A percentile compares a stretch with the other conserved stretches of the same genome.
Conservation (phyloP, 2,329 filamentous ascomycete species). For the Thermothelomyces thermophilus region DNA sequence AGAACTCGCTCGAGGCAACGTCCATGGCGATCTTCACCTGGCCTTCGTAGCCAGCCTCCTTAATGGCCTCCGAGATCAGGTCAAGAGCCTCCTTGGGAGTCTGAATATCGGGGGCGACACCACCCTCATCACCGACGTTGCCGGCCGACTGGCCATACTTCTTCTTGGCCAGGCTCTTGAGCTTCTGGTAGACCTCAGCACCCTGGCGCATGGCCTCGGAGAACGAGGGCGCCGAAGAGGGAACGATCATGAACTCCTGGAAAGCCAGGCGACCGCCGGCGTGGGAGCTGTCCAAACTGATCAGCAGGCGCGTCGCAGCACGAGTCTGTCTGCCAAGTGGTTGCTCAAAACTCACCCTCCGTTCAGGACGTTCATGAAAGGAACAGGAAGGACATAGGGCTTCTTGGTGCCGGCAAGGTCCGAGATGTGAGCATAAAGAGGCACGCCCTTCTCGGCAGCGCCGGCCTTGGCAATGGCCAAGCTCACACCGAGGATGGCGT, state of each 20-base stretch:
- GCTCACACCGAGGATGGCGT: slow-evolving; percentile 80
- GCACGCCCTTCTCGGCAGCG: slow-evolving; percentile 80
- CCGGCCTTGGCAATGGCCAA: slow-evolving; percentile 82
- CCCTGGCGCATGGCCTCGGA: slow-evolving; percentile 94
- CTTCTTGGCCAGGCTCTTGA: slow-evolving; percentile 97
- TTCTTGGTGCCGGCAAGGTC: slow-evolving; percentile 86
- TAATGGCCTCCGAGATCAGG: slow-evolving; percentile 90
- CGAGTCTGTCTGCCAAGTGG: background rate
- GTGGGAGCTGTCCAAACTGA: slow-evolving; percentile 59
- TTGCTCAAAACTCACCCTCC: slow-evolving; percentile 46
- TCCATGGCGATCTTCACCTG: slow-evolving; percentile 99
- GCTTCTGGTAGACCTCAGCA: slow-evolving; percentile 95
- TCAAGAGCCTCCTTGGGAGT: slow-evolving; percentile 93
- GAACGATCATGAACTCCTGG: slow-evolving; percentile 96
- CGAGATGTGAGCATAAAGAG: slow-evolving; percentile 82
- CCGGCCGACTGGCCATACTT: slow-evolving; percentile 98
- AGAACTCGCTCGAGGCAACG: slow-evolving; percentile 98
- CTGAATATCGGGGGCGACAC: slow-evolving; percentile 98
- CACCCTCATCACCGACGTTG: slow-evolving; percentile 99
- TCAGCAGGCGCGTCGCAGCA: slow-evolving; percentile 29
- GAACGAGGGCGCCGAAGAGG: slow-evolving; percentile 79
- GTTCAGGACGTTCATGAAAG: slow-evolving; percentile 92
- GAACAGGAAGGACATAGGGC: slow-evolving; percentile 82
- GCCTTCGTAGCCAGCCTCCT: slow-evolving; percentile 91
- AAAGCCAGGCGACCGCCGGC: slow-evolving; percentile 92